Conservation (phyloP, 768 basidiomycete genomes). For the Mycena haematopus region DNA sequence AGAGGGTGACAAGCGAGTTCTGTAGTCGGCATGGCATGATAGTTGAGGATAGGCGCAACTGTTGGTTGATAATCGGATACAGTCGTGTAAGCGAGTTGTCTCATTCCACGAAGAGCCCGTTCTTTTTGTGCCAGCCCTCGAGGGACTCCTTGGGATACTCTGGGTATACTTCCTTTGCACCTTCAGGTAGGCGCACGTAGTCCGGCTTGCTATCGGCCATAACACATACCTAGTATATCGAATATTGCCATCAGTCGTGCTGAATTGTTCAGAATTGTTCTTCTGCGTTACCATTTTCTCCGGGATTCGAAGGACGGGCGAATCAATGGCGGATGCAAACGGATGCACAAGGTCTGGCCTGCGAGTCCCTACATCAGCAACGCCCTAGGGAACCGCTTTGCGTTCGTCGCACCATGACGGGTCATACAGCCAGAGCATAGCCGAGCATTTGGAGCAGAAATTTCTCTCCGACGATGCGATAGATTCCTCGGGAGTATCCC, state of each 20-base stretch:
- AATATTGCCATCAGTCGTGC: neutral
- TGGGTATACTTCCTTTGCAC: constrained; percentile 53
- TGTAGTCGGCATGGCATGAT: neutral
- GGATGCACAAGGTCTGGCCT: constrained; percentile 74
- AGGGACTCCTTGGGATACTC: constrained; percentile 43
- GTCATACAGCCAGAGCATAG: constrained; percentile 74
- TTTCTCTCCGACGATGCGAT: constrained; percentile 62
- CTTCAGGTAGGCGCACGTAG: constrained; percentile 70
- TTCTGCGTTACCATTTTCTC: constrained; percentile 51
- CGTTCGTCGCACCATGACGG: constrained; percentile 49
- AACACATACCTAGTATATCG: constrained; percentile 50
- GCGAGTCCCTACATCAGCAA: neutral
- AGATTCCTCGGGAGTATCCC: constrained; percentile 56
- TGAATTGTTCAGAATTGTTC: neutral
- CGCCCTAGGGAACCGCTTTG: neutral
- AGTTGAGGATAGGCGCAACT: neutral
- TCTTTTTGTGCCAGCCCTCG: constrained; percentile 65
- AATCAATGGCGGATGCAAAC: constrained; percentile 71
- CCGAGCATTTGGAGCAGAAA: constrained; percentile 68
- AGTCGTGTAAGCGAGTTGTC: neutral
- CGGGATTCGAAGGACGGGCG: constrained; percentile 59
- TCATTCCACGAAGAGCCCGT: constrained; percentile 8
- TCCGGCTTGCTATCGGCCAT: constrained; percentile 57
- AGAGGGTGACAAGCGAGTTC: no score
- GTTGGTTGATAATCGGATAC: neutral